These are phyloP conservation scores for Apiotrichum gamsii DNA, from an alignment of 1,284 basidiomycete species.

Conservation along the genomic window DNA sequence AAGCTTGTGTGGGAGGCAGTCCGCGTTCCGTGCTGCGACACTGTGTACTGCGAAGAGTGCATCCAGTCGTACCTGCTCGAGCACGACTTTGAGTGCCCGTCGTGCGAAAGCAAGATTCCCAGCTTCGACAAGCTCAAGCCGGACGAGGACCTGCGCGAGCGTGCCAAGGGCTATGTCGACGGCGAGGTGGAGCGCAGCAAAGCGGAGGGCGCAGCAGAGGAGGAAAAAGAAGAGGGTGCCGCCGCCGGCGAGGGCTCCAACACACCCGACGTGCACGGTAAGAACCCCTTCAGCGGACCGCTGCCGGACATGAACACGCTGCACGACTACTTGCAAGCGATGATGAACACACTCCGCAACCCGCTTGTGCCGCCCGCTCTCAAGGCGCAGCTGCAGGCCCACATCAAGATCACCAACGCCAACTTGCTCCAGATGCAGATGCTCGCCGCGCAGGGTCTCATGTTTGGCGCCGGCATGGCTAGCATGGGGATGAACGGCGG, in stretches of 20 bases:
- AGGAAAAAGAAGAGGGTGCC: slow-evolving; percentile 40
- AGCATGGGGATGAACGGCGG: slow-evolving; percentile 6
- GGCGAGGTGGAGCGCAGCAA: slow-evolving; percentile 72
- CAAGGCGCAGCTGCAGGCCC: slow-evolving; percentile 23
- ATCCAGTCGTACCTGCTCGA: slow-evolving; percentile 84
- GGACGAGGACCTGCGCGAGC: slow-evolving; percentile 70
- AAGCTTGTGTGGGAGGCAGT: slow-evolving; percentile 83
- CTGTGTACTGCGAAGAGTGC: slow-evolving; percentile 90
- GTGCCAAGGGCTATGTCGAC: slow-evolving; percentile 73
- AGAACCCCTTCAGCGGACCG: slow-evolving; percentile 10
- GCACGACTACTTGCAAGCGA: slow-evolving; percentile 16
- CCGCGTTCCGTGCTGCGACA: slow-evolving; percentile 83
- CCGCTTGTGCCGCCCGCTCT: slow-evolving; percentile 20
- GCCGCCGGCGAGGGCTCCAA: not conserved
- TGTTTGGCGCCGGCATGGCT: slow-evolving; percentile 15
- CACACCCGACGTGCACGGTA: slow-evolving; percentile 6
- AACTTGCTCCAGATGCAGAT: slow-evolving; percentile 41
- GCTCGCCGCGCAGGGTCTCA: slow-evolving; percentile 27
- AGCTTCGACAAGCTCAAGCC: slow-evolving; percentile 74
- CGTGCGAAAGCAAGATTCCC: slow-evolving; percentile 75
- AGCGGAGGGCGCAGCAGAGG: slow-evolving; percentile 47
- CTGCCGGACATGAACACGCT: slow-evolving; percentile 20
- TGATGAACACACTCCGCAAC: slow-evolving; percentile 36
- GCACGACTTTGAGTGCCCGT: slow-evolving; percentile 84
- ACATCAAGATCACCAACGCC: slow-evolving; percentile 35